Base-by-base conservation (phyloP, 441 rosid species). In the Bruguiera hainesii region DNA sequence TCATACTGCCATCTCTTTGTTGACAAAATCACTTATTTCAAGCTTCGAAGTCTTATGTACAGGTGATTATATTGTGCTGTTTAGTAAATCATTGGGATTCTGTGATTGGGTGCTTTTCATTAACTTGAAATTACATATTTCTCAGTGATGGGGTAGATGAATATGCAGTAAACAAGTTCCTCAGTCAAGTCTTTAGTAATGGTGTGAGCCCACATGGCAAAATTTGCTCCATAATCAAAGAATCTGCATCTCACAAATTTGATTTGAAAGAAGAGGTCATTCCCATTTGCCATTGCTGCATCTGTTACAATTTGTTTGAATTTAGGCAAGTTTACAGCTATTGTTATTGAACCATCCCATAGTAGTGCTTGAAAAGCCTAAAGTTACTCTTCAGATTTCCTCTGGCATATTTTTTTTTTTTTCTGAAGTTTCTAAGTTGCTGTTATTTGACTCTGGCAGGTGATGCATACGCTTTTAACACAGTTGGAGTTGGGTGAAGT, bases 111-210 rank as follows among this genome's bases (percentile, higher is more conserved):
- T 39, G 71, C 37, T 61, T 33, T 33, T 57, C 30, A 68, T 42
- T 80, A 52, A 82, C 58, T 58, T n/a, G 23, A 39, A 59, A 66
- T 37, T 42, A 64, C 72, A 16, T 78, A 55, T 61, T 53, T 76
- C 60, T 74, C 91, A 91, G 98, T 78, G 98, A 94, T 53, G 98
- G 97, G 62, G 89, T 88, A 19, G 98, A 94, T 82, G 97, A 94
- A 76, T 86, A 87, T 85, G 85, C 88, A 60, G 84, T 88, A 73
- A 87, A 82, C 84, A 91, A 88, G 78, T 89, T 94, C 78, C 92
- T 94, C 61, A 65, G 71, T 60, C 89, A 84, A 77, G 81, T 94
- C 70, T 91, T 94, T 73, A 48, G 83, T 61, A 75, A 72, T 72
- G 83, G 72, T 65, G 60, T 71, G 61, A 82, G 70, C 69, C 81